Evolutionary conservation across 2,329 filamentous ascomycete genomes (phyloP).

Genomic region (Aspergillus chevalieri): DNA sequence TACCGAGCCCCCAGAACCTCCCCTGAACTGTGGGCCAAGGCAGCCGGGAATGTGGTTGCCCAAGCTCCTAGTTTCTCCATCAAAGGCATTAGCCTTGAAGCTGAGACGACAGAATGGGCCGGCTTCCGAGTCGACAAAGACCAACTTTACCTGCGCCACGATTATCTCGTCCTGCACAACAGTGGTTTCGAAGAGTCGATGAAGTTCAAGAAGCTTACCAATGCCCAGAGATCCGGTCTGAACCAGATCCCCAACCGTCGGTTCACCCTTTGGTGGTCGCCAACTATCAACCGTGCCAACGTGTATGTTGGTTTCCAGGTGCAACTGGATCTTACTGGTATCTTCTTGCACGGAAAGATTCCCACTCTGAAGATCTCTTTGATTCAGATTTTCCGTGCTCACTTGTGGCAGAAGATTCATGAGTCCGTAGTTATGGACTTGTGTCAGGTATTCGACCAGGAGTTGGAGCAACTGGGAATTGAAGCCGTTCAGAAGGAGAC

Average conservation of each 20-base stretch:
- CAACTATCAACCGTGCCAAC: conserved; percentile 88
- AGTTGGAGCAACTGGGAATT: conserved; percentile 89
- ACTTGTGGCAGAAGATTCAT: conserved; percentile 99
- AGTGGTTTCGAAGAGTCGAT: conserved; percentile 58
- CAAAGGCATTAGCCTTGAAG: conserved; percentile 40
- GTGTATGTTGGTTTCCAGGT: conserved; percentile 99
- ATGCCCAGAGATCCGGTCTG: conserved; percentile 90
- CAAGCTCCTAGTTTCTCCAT: conserved; percentile 34
- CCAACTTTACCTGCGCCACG: conserved; percentile 47
- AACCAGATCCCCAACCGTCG: conserved; percentile 98
- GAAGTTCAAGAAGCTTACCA: conserved; percentile 99
- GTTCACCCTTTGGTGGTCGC: conserved; percentile 97
- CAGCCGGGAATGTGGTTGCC: conserved; percentile 14
- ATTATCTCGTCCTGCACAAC: conserved; percentile 45
- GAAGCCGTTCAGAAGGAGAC: conserved; percentile 99
- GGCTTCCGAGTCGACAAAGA: conserved; percentile 49
- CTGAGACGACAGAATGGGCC: conserved; percentile 42
- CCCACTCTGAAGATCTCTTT: conserved; percentile 95
- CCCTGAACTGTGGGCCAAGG: neutral
- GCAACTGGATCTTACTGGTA: conserved; percentile 92
- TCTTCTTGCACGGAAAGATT: conserved; percentile 98
- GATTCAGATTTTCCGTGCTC: conserved; percentile 98
- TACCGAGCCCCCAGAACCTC: conserved; percentile 30
- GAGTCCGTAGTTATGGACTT: conserved; percentile 98
- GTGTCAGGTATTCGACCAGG: conserved; percentile 96